Conservation (phyloP, 108 stramenopile genomes). For the Fragilariopsis cylindrus region DNA sequence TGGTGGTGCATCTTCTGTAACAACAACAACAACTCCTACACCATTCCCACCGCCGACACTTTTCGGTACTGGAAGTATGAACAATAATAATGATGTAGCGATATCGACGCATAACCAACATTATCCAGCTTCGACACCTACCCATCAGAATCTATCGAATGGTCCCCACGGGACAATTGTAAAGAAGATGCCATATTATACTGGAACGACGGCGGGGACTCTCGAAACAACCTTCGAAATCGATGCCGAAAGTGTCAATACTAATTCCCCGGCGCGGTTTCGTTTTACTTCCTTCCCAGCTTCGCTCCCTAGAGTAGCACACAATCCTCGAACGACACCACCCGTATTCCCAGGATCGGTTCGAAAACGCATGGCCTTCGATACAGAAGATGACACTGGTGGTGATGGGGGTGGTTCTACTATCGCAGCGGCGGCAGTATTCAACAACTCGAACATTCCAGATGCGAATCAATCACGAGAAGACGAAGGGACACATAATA, state of each 20-base stretch:
- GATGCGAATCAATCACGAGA: slow-evolving; percentile 17
- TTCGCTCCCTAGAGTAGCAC: slow-evolving; percentile 72
- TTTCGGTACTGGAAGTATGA: slow-evolving; percentile 11
- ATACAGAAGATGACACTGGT: slow-evolving; percentile 6
- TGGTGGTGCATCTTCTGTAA: neutral
- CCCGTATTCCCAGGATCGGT: slow-evolving; percentile 31
- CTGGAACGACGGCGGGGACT: slow-evolving; percentile 23
- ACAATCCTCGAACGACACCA: slow-evolving; percentile 12
- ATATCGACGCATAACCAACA: neutral
- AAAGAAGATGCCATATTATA: slow-evolving; percentile 16
- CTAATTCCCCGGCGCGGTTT: slow-evolving; percentile 58
- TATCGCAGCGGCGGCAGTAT: no score
- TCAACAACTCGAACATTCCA: neutral
- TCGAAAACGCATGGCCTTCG: slow-evolving; percentile 37
- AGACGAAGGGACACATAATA: slow-evolving; percentile 43
- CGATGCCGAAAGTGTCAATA: slow-evolving; percentile 26
- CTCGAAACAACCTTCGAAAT: slow-evolving; percentile 34
- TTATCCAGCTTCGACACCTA: neutral
- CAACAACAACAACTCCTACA: slow-evolving; percentile 5
- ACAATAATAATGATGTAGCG: neutral
- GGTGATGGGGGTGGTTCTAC: neutral
- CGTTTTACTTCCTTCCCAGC: slow-evolving; percentile 83
- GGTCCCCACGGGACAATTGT: slow-evolving; percentile 16
- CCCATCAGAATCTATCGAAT: slow-evolving; percentile 12
- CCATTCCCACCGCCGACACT: neutral